phyloP scores from a whole-genome alignment of 1,284 basidiomycete species.

The Malassezia sympodialis region DNA sequence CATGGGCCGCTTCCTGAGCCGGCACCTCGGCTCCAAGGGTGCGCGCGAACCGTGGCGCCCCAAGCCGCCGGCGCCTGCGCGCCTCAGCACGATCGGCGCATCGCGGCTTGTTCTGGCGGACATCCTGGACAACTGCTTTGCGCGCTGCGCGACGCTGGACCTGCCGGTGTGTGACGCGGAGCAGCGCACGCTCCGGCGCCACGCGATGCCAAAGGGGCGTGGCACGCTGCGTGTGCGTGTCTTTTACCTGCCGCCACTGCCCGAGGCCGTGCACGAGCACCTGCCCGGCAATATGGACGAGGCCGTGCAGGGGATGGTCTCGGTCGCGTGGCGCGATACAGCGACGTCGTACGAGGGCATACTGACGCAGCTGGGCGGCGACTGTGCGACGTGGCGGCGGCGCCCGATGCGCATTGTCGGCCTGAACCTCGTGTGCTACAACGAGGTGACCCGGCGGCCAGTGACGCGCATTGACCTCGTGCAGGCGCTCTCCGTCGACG shows the following conservation, averaged over 20 bases:
- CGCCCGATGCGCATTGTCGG: slow-evolving; percentile 78
- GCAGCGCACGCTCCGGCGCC: slow-evolving; percentile 21
- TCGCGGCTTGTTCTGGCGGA: slow-evolving; percentile 20
- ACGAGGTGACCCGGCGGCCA: slow-evolving; percentile 82
- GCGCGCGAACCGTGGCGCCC: neutral
- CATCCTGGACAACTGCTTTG: slow-evolving; percentile 30
- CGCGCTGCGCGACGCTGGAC: slow-evolving; percentile 29
- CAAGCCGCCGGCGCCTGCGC: neutral
- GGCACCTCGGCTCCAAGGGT: neutral
- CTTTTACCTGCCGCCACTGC: slow-evolving; percentile 79
- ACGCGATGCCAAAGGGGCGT: slow-evolving; percentile 7
- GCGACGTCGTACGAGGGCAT: slow-evolving; percentile 70
- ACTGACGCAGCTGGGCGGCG: slow-evolving; percentile 88
- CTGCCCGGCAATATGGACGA: slow-evolving; percentile 86
- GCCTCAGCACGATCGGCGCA: neutral
- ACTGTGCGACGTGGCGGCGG: slow-evolving; percentile 77
- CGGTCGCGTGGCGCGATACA: slow-evolving; percentile 81
- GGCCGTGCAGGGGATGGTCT: slow-evolving; percentile 73
- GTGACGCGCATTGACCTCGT: slow-evolving; percentile 82
- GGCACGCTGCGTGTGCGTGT: slow-evolving; percentile 42
- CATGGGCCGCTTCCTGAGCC: slow-evolving; percentile 28
- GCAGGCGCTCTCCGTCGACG: slow-evolving; percentile 67
- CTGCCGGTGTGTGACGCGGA: slow-evolving; percentile 32
- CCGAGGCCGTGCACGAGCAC: slow-evolving; percentile 64
- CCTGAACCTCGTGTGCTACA: slow-evolving; percentile 76